These are phyloP conservation scores for Colletotrichum ledebouriae DNA, from an alignment of 2,329 filamentous ascomycete species.

Conservation along the genomic window DNA sequence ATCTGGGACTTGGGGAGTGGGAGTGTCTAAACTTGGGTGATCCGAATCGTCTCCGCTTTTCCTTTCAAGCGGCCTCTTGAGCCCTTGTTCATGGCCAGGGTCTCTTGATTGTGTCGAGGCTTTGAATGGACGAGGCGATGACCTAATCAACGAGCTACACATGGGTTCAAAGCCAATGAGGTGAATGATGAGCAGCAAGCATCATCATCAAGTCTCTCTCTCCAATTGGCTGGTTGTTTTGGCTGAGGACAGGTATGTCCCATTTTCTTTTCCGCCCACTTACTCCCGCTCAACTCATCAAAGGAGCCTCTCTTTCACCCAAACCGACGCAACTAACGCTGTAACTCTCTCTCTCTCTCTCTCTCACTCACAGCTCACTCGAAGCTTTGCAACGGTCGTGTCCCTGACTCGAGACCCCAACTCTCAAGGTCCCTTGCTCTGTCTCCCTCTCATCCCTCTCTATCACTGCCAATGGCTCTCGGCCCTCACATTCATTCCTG, in stretches of 20 bases:
- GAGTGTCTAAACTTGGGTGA: constrained; percentile 19
- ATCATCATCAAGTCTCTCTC: constrained; percentile 15
- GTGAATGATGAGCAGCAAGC: constrained; percentile 35
- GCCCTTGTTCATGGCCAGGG: constrained; percentile 20
- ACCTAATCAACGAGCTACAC: constrained; percentile 12
- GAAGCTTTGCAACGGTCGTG: constrained; percentile 8
- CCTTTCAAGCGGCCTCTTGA: constrained; percentile 24
- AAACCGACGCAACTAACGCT: neutral
- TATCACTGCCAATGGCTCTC: constrained; percentile 20
- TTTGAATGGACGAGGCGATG: constrained; percentile 23
- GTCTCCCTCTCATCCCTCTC: constrained; percentile 8
- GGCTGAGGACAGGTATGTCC: neutral
- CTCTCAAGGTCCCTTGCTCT: neutral
- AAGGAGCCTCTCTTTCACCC: constrained; percentile 4
- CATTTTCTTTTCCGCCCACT: neutral
- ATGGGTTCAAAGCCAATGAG: constrained; percentile 34
- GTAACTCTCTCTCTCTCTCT: no score
- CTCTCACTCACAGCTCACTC: neutral
- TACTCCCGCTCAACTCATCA: neutral
- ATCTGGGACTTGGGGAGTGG: constrained; percentile 7
- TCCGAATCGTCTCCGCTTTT: constrained; percentile 34
- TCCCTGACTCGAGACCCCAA: constrained; percentile 11
- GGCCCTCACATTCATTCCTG: constrained; percentile 33
- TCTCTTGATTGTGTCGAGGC: constrained; percentile 19
- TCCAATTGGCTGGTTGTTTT: constrained; percentile 24